Percentiles rank a stretch among this genome's conserved stretches.
These are phyloP conservation scores for Pochonia chlamydosporia DNA, from an alignment of 2,329 filamentous ascomycete species.

Conservation along the genomic window DNA sequence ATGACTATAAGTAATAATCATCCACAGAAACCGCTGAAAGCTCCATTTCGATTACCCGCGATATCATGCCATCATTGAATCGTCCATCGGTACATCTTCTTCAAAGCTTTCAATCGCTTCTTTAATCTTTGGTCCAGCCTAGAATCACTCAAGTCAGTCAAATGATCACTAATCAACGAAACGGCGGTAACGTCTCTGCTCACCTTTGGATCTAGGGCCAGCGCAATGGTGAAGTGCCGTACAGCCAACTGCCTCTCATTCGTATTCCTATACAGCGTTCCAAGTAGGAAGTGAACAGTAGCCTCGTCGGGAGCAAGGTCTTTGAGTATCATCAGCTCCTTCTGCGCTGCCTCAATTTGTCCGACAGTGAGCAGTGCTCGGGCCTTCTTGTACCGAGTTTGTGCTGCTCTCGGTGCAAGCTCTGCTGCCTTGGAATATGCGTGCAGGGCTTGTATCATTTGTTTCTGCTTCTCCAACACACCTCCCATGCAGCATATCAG, in stretches of 20 bases:
- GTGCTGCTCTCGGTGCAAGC: conserved; percentile 71
- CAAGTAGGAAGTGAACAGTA: conserved; percentile 91
- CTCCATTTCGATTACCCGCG: conserved; percentile 19
- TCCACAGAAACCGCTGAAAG: neutral
- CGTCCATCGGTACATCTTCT: conserved; percentile 66
- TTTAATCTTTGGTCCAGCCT: conserved; percentile 93
- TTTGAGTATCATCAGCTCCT: conserved; percentile 81
- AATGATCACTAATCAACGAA: neutral
- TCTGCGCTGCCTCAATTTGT: conserved; percentile 65
- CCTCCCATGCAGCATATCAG: conserved; percentile 88
- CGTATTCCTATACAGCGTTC: conserved; percentile 70
- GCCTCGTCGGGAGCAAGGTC: conserved; percentile 91
- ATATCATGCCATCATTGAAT: conserved; percentile 55
- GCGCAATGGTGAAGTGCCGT: conserved; percentile 85
- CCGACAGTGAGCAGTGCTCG: conserved; percentile 73
- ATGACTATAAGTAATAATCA: neutral
- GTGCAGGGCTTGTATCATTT: conserved; percentile 68
- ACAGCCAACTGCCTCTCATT: conserved; percentile 76
- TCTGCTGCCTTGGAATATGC: conserved; percentile 81
- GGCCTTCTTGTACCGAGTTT: conserved; percentile 91
- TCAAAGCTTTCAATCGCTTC: conserved; percentile 92
- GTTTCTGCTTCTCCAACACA: conserved; percentile 82
- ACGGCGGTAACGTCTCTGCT: conserved; percentile 19
- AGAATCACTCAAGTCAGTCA: neutral
- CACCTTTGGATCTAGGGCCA: conserved; percentile 96